A percentile compares a stretch with the other conserved stretches of the same genome.
Evolutionary conservation across 2,329 filamentous ascomycete genomes (phyloP).

Genomic region (Basipetospora chlamydospora): DNA sequence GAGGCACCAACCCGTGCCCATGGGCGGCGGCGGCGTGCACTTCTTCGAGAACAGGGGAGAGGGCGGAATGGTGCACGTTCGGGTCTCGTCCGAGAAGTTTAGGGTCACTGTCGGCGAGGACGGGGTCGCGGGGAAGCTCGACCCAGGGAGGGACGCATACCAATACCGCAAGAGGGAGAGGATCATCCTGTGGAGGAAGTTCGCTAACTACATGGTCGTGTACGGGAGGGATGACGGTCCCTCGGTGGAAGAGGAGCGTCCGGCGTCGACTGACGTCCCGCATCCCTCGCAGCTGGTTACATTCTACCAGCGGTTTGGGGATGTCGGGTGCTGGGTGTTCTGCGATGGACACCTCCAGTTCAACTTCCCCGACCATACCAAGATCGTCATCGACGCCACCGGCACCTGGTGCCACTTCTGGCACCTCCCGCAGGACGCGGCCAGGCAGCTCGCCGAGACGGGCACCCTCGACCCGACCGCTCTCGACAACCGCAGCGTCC

Average conservation of each 20-base stretch:
- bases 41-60: conserved; percentile 62
- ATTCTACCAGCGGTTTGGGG: conserved; percentile 70
- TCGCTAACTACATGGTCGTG: conserved; percentile 59
- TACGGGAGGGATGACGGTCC: conserved; percentile 57
- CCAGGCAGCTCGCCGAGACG: conserved; percentile 46
- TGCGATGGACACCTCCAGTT: conserved; percentile 71
- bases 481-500: conserved; percentile 53
- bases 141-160: conserved; percentile 47
- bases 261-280: conserved; percentile 13
- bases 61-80: conserved; percentile 46
- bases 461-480: conserved; percentile 58
- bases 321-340: conserved; percentile 71
- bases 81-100: conserved; percentile 49
- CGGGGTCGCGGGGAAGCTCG: conserved; percentile 45
- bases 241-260: conserved; percentile 28
- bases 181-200: conserved; percentile 57
- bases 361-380: conserved; percentile 81
- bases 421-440: conserved; percentile 58
- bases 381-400: conserved; percentile 61
- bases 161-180: conserved; percentile 52
- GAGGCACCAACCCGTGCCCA: conserved; percentile 47
- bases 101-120: conserved; percentile 39
- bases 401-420: conserved; percentile 69
- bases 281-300: conserved; percentile 46
- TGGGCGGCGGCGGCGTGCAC: conserved; percentile 49